These are phyloP conservation scores for Pulveroboletus sp. DNA, from an alignment of 768 basidiomycete species.

Conservation along the genomic window DNA sequence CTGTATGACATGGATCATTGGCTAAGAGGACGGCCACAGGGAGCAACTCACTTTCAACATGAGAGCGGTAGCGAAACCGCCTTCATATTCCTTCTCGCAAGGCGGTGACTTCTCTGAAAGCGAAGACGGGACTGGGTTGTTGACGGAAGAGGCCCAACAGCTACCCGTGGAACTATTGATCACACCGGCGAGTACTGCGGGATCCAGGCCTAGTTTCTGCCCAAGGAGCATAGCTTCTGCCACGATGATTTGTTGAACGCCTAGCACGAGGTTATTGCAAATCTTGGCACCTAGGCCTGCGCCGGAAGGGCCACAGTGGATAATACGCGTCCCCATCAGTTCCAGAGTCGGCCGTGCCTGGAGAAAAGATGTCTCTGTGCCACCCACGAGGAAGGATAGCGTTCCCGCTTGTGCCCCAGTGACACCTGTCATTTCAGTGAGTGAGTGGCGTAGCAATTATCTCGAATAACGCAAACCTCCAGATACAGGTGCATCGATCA, in stretches of 20 bases:
- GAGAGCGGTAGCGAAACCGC: slow-evolving; percentile 77
- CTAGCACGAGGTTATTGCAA: slow-evolving; percentile 80
- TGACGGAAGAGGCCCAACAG: slow-evolving; percentile 81
- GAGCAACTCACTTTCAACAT: slow-evolving; percentile 68
- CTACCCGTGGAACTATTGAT: slow-evolving; percentile 82
- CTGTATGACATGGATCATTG: slow-evolving; percentile 39
- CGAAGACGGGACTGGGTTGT: slow-evolving; percentile 82
- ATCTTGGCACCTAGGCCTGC: slow-evolving; percentile 86
- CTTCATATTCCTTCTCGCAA: slow-evolving; percentile 78
- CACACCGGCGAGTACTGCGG: slow-evolving; percentile 71
- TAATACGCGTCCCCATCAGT: slow-evolving; percentile 76
- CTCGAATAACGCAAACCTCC: slow-evolving; percentile 57
- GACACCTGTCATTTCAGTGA: slow-evolving; percentile 50
- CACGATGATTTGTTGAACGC: slow-evolving; percentile 77
- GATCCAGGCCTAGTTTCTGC: slow-evolving; percentile 72
- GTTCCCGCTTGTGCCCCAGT: slow-evolving; percentile 84
- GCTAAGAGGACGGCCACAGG: neutral
- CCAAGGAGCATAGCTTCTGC: slow-evolving; percentile 92
- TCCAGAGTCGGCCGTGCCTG: slow-evolving; percentile 56
- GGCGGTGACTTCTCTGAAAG: slow-evolving; percentile 71
- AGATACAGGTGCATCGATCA: slow-evolving; percentile 94
- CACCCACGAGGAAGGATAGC: slow-evolving; percentile 90
- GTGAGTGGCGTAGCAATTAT: neutral
- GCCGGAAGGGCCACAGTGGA: slow-evolving; percentile 80
- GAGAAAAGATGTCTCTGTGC: slow-evolving; percentile 54